Evolutionary conservation across 805 yeast genomes (phyloP), one percentile per base, ranked within the genome.

Genomic region (Soucietia sequanensis): DNA sequence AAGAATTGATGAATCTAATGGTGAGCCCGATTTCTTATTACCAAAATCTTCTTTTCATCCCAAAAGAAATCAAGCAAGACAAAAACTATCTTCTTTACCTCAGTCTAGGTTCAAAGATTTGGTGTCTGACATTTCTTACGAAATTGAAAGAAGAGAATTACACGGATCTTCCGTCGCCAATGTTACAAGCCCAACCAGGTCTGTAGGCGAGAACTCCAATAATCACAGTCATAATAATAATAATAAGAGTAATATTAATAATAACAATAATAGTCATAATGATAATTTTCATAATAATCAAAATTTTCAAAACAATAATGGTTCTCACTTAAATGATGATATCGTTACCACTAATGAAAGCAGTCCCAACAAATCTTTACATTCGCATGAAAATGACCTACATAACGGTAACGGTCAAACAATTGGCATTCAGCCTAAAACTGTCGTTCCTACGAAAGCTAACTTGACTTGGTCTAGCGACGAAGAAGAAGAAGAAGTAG

Each of bases 21-120:
- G 74, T 20, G 77, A 76, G 44, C 80, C 84, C 1, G 79, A 76
- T 35, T 79, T 74, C 50, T 68, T 91, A 34, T 68, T 80, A 25
- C 90, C 95, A 5, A 77, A 78, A 48, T 69, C 76, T 5, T 71
- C 74, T 13, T 88, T 87, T 62, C 99, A 93, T 59, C 90, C 95
- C 27, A 90, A 89, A 55, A 76, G 99, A 53, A 95, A 93, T 55
- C 95, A 89, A 59, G 98, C 99, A 2, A 75, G 99, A 49, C 86
- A 86, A 58, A 91, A 90, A 62, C 72, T 93, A 47, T 83, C 96
- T 4, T 79, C 85, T 31, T 74, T 93, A 39, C 93, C 96, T 2
- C 80, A 81, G 32, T 58, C 81, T 3, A 65, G 98, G 41, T 93
- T 93, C 64, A 81, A 82, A 48, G 99, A 91, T 56, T 75, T 93